Percentiles rank a stretch among this genome's conserved stretches.
phyloP scores from a whole-genome alignment of 2,329 filamentous ascomycete genomes.

The Ophiocordyceps robertsii region DNA sequence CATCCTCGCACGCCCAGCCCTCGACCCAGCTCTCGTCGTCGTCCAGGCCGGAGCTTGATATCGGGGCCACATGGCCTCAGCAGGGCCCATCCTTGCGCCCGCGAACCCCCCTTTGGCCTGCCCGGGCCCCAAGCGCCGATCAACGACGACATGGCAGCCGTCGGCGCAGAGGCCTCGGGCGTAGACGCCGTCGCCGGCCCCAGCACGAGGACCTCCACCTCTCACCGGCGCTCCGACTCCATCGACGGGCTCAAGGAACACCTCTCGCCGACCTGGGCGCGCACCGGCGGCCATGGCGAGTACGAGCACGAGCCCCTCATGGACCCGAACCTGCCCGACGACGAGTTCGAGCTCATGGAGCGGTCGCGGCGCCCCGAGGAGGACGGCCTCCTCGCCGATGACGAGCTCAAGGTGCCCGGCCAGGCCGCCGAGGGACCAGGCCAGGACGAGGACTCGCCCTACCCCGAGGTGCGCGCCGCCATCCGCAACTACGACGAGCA shows the following conservation, averaged over 20 bases:
- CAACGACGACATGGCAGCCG: background rate
- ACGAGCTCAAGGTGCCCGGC: background rate
- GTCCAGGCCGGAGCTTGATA: no score
- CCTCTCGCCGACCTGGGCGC: conserved; percentile 27
- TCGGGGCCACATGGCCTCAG: no score
- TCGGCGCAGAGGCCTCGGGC: conserved; percentile 9
- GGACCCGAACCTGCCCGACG: conserved; percentile 31
- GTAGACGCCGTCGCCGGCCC: conserved; percentile 7
- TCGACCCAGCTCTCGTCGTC: no score
- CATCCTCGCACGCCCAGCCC: no score
- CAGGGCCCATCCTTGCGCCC: no score
- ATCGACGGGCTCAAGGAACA: conserved; percentile 15
- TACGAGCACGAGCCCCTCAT: conserved; percentile 44
- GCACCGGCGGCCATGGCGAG: conserved; percentile 29
- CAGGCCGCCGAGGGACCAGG: background rate
- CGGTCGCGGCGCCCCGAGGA: conserved; percentile 9
- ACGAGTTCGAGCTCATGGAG: conserved; percentile 22
- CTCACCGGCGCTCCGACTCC: conserved; percentile 10
- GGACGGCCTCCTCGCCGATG: conserved; percentile 1
- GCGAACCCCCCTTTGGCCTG: background rate
- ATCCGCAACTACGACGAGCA: conserved; percentile 53
- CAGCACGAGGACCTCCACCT: conserved; percentile 8
- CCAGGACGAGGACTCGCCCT: conserved; percentile 44
- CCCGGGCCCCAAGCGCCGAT: background rate
- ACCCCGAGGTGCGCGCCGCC: conserved; percentile 51